A percentile compares a stretch with the other conserved stretches of the same genome.
These are phyloP conservation scores for Aspergillus puulaauensis DNA, from an alignment of 2,329 filamentous ascomycete species.

Conservation along the genomic window DNA sequence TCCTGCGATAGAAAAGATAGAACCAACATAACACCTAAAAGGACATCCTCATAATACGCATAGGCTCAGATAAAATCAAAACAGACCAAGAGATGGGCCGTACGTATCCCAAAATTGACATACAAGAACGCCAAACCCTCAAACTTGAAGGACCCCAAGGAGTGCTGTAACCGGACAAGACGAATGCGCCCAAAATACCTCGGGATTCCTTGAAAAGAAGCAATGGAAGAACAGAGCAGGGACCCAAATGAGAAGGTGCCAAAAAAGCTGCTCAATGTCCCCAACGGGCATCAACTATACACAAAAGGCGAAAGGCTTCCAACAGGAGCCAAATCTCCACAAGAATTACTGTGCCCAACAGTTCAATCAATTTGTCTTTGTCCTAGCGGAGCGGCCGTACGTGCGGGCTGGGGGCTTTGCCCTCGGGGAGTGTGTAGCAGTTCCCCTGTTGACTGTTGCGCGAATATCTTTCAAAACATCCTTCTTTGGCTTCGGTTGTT, in stretches of 20 bases:
- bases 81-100: background rate
- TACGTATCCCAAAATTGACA: background rate
- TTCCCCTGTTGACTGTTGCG: conserved; percentile 7
- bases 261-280: background rate
- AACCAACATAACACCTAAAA: conserved; percentile 2
- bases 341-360: background rate
- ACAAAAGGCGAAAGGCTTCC: background rate
- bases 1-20: background rate
- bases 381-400: background rate
- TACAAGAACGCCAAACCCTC: background rate
- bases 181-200: background rate
- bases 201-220: background rate
- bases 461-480: conserved; percentile 6
- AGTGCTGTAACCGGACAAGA: background rate
- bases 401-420: conserved; percentile 1
- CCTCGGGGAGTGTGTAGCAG: conserved; percentile 1
- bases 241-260: background rate
- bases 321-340: background rate
- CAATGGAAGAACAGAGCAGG: background rate
- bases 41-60: background rate
- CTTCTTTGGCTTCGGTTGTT: conserved; percentile 15
- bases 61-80: background rate
- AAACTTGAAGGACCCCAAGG: too few relatives aligned
- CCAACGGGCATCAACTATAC: background rate
- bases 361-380: conserved; percentile 4